Percentiles rank a stretch among this genome's conserved stretches.
Evolutionary conservation across 208 protist genomes (phyloP).

Genomic region (Histomonas meleagridis): DNA sequence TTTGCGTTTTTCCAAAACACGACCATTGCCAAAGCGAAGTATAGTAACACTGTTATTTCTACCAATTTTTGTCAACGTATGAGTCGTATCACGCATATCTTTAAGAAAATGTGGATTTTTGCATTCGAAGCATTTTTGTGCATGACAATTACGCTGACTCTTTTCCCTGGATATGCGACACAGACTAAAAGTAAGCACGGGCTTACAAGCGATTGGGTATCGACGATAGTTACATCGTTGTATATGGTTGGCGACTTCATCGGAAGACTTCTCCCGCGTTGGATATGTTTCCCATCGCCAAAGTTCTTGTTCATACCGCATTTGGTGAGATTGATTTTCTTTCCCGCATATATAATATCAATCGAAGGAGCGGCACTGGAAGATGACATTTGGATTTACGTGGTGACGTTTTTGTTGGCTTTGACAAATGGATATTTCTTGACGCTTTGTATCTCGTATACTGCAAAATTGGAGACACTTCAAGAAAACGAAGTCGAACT

Average conservation of each 20-base stretch:
- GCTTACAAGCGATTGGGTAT: background rate
- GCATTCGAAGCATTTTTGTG: background rate
- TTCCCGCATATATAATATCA: background rate
- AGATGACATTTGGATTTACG: conserved; percentile 26
- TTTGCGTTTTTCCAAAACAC: background rate
- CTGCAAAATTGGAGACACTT: background rate
- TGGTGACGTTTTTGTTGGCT: background rate
- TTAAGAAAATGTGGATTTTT: background rate
- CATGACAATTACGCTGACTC: background rate
- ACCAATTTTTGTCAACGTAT: background rate
- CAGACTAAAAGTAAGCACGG: background rate
- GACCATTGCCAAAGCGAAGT: background rate
- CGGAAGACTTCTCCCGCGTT: background rate
- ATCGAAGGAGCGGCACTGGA: background rate
- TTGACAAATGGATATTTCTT: background rate
- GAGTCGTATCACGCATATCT: background rate
- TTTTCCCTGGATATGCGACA: background rate
- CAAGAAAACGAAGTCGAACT: background rate
- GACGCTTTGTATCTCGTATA: background rate
- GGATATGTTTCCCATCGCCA: background rate
- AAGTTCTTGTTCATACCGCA: background rate
- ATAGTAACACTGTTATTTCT: background rate
- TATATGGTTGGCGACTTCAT: conserved; percentile 13
- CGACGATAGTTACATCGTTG: background rate
- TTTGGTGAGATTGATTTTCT: background rate